Base-by-base conservation (phyloP, 305 asterid genomes). In the Fraxinus ornus region DNA sequence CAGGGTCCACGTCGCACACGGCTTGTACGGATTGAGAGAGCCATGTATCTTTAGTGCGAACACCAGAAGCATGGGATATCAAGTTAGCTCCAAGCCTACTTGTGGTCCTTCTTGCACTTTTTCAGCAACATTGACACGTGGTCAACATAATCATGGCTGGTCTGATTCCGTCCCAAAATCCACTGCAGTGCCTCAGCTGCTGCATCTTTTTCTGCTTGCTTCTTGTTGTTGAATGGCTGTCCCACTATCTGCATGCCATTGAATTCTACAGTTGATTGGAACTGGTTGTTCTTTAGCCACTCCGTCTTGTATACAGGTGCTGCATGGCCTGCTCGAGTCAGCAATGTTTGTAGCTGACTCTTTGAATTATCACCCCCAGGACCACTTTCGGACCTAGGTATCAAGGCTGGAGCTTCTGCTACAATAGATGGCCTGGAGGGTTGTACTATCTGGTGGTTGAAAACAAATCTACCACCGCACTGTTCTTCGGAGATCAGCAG, bases 291-390 rank as follows among this genome's bases (percentile, higher is more conserved):
- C 82, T 79, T 85, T 44, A 91, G 86, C 87, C 92, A 97, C 88
- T 64, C 88, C 0, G 99, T 91, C 83, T 79, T 88, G 90, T 97
- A 94, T 86, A 57, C 70, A 12, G 99, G 98, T 6, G 91, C 83
- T 7, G 88, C 85, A 85, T 91, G 80, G 78, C 99, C 99, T 75
- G 98, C 98, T 82, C 98, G 94, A 66, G 97, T 87, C 64, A 97
- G 90, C 84, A 94, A 76, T 5, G 94, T 97, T 88, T 97, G 99
- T 33, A 97, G 89, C 89, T 91, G 98, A 85, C 97, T 86, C 90
- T 94, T 97, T 3, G 98, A 80, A 88, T 94, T 97, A 83, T 97
- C 97, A 55, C 98, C 99, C 24, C 98, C 98, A 0, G 98, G 97
- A 39, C 97, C 97, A 77, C 92, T 91, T 80, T 90, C 97, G 32